Conservation (phyloP, 805 yeast species). For the Huiozyma sinensis region DNA sequence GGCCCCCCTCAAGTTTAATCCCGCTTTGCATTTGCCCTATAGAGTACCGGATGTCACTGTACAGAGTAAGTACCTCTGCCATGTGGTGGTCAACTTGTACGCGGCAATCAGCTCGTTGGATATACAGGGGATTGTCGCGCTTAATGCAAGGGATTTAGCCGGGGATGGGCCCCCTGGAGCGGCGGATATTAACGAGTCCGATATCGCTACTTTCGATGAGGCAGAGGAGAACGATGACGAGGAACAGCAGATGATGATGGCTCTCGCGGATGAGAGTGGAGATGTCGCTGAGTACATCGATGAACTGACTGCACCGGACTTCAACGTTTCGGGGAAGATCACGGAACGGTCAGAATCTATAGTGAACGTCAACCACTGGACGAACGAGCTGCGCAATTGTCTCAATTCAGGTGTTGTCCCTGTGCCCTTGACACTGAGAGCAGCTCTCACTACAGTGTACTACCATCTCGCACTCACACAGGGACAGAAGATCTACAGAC, state of each 20-base stretch:
- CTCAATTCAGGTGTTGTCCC: slow-evolving; percentile 42
- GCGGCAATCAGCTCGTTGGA: slow-evolving; percentile 68
- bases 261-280: slow-evolving; percentile 17
- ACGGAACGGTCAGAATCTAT: slow-evolving; percentile 60
- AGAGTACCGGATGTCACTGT: slow-evolving; percentile 57
- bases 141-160: slow-evolving; percentile 58
- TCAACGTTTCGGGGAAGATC: slow-evolving; percentile 42
- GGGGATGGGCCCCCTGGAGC: slow-evolving; percentile 7
- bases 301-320: slow-evolving; percentile 29
- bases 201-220: slow-evolving; percentile 15
- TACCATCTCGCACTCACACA: slow-evolving; percentile 61
- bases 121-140: slow-evolving; percentile 55
- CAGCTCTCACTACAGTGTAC: slow-evolving; percentile 54
- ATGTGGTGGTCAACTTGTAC: slow-evolving; percentile 66
- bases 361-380: slow-evolving; percentile 71
- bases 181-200: neutral
- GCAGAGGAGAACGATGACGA: slow-evolving; percentile 25
- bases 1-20: slow-evolving; percentile 22
- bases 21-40: slow-evolving; percentile 54
- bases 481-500: slow-evolving; percentile 56
- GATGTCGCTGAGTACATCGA: slow-evolving; percentile 28
- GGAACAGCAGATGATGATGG: slow-evolving; percentile 7
- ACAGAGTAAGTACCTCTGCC: slow-evolving; percentile 64
- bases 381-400: slow-evolving; percentile 74
- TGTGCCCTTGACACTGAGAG: slow-evolving; percentile 56